Evolutionary conservation across 768 basidiomycete species (phyloP).

Genomic region (Pisolithus tinctorius): DNA sequence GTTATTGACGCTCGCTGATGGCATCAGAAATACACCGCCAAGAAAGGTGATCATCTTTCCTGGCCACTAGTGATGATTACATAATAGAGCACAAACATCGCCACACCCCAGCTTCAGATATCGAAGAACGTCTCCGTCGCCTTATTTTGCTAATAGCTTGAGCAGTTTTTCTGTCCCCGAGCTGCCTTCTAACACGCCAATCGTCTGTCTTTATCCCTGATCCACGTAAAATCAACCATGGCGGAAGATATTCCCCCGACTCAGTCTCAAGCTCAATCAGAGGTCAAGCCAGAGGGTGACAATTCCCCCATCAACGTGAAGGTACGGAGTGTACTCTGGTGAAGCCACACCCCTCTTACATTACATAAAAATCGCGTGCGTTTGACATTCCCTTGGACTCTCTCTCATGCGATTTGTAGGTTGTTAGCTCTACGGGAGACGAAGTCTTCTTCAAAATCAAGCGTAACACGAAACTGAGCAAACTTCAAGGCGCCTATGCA

Average conservation of each 20-base stretch:
- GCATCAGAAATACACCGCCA: no score
- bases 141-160: not conserved
- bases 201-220: not conserved
- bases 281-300: slow-evolving; percentile 44
- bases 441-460: slow-evolving; percentile 99
- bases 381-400: not conserved
- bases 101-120: no score
- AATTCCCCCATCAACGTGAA: slow-evolving; percentile 74
- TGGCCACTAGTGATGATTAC: no score
- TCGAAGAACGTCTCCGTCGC: not conserved
- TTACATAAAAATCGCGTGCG: not conserved
- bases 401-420: slow-evolving; percentile 36
- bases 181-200: not conserved
- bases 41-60: no score
- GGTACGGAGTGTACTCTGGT: slow-evolving; percentile 34
- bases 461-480: slow-evolving; percentile 84
- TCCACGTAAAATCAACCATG: slow-evolving; percentile 31
- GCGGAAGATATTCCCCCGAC: slow-evolving; percentile 42
- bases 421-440: slow-evolving; percentile 68
- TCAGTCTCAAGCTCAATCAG: slow-evolving; percentile 28
- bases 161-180: no score
- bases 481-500: slow-evolving; percentile 89
- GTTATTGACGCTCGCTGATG: no score
- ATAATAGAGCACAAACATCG: no score
- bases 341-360: not conserved